Evolutionary conservation across 805 yeast species (phyloP).

Genomic region (Metschnikowia lunata): DNA sequence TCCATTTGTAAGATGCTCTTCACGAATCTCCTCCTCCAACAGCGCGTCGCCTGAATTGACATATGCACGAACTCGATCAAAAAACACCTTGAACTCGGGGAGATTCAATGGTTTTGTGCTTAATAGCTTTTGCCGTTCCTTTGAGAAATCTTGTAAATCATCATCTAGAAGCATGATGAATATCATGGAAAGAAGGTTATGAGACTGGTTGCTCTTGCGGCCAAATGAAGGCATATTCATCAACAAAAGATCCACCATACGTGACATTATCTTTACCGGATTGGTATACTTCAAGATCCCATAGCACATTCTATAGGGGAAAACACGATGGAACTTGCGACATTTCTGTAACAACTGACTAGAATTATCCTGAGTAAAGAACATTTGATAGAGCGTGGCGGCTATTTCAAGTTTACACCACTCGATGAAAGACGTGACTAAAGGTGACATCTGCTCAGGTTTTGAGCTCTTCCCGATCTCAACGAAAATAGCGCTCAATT

Average conservation of each 20-base stretch:
- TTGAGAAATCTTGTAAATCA: constrained; percentile 58
- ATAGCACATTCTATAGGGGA: constrained; percentile 77
- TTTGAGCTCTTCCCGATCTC: constrained; percentile 57
- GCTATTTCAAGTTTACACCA: constrained; percentile 83
- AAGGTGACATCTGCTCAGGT: constrained; percentile 58
- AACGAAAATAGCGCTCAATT: constrained; percentile 55
- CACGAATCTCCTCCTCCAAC: constrained; percentile 33
- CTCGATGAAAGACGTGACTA: constrained; percentile 65
- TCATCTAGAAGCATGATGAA: constrained; percentile 72
- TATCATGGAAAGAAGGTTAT: constrained; percentile 59
- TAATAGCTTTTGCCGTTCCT: constrained; percentile 47
- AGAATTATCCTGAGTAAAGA: constrained; percentile 77
- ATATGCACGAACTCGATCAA: constrained; percentile 43
- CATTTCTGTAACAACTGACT: constrained; percentile 70
- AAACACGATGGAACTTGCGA: constrained; percentile 63
- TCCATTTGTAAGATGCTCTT: constrained; percentile 72
- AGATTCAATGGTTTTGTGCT: constrained; percentile 34
- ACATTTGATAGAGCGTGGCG: constrained; percentile 74
- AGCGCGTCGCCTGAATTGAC: constrained; percentile 48
- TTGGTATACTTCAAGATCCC: constrained; percentile 79
- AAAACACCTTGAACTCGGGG: constrained; percentile 21
- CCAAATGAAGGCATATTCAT: constrained; percentile 38
- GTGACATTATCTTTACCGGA: constrained; percentile 79
- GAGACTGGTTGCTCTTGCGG: constrained; percentile 15
- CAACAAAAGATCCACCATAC: constrained; percentile 74